Conservation (phyloP, 148 eudicot genomes). For the Rhododendron kiyosumense region DNA sequence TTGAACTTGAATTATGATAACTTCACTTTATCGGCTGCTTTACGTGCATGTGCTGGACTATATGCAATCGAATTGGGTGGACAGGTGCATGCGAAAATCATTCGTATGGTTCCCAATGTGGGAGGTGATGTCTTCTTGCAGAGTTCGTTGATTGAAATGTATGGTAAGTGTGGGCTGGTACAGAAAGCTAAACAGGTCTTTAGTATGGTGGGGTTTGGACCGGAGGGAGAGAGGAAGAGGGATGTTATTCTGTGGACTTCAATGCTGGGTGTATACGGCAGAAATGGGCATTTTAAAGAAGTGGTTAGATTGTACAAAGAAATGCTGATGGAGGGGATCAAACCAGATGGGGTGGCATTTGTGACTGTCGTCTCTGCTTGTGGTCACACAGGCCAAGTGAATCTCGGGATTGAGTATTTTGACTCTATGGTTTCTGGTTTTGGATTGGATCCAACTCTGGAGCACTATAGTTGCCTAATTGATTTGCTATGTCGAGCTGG, state of each 20-base stretch:
- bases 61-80: slow-evolving; percentile 44
- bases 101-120: slow-evolving; percentile 28
- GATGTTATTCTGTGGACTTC: slow-evolving; percentile 67
- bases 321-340: slow-evolving; percentile 52
- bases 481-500: slow-evolving; percentile 77
- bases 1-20: slow-evolving; percentile 42
- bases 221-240: slow-evolving; percentile 27
- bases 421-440: slow-evolving; percentile 49
- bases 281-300: slow-evolving; percentile 41
- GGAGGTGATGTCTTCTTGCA: slow-evolving; percentile 49
- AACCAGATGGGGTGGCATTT: slow-evolving; percentile 61
- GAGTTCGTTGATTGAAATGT: slow-evolving; percentile 75
- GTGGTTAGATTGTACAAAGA: slow-evolving; percentile 43
- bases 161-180: slow-evolving; percentile 59
- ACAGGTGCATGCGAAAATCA: slow-evolving; percentile 49
- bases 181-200: slow-evolving; percentile 44
- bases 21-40: slow-evolving; percentile 52
- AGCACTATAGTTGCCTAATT: slow-evolving; percentile 62
- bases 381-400: slow-evolving; percentile 65
- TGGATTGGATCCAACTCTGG: slow-evolving; percentile 42
- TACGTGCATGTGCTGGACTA: slow-evolving; percentile 57
- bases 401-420: slow-evolving; percentile 53
- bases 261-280: slow-evolving; percentile 63
- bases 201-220: slow-evolving; percentile 40
- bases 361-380: slow-evolving; percentile 61